Percentiles rank a stretch among this genome's conserved stretches.
Evolutionary conservation across 108 stramenopile species (phyloP).

Genomic region (Epithemia pelagica): DNA sequence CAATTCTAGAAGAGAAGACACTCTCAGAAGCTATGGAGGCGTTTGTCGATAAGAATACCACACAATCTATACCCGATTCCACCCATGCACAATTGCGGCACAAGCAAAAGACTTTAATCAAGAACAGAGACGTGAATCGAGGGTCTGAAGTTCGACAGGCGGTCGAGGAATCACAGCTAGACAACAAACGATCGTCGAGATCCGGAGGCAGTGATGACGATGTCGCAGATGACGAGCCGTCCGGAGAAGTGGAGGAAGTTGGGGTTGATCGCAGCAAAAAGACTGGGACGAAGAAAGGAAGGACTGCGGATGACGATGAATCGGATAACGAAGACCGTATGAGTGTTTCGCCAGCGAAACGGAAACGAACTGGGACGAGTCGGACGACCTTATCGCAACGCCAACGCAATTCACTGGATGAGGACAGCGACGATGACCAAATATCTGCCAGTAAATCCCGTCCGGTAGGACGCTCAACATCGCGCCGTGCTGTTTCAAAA

Average conservation of each 20-base stretch:
- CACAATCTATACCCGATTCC: not conserved
- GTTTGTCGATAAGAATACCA: slow-evolving; percentile 70
- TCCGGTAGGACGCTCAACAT: not conserved
- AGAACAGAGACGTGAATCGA: not conserved
- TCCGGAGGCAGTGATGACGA: slow-evolving; percentile 2
- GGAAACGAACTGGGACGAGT: not conserved
- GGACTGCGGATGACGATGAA: slow-evolving; percentile 9
- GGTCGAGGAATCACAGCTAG: not conserved
- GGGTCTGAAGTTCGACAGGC: not conserved
- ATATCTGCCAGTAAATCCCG: not conserved
- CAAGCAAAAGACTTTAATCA: not conserved
- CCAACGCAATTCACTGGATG: not conserved
- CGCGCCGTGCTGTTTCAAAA: not conserved
- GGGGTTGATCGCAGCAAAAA: no score
- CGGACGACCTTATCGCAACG: not conserved
- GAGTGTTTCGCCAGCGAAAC: no score
- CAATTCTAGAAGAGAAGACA: slow-evolving; percentile 54
- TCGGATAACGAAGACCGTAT: not conserved
- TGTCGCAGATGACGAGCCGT: no score
- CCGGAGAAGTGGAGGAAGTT: no score
- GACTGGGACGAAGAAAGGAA: no score
- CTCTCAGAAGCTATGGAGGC: slow-evolving; percentile 71
- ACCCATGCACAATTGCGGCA: not conserved
- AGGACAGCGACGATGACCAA: not conserved
- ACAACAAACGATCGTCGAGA: no score